Evolutionary conservation across 495 filamentous ascomycete genomes (phyloP).

Genomic region (Lepidopterella palustris): DNA sequence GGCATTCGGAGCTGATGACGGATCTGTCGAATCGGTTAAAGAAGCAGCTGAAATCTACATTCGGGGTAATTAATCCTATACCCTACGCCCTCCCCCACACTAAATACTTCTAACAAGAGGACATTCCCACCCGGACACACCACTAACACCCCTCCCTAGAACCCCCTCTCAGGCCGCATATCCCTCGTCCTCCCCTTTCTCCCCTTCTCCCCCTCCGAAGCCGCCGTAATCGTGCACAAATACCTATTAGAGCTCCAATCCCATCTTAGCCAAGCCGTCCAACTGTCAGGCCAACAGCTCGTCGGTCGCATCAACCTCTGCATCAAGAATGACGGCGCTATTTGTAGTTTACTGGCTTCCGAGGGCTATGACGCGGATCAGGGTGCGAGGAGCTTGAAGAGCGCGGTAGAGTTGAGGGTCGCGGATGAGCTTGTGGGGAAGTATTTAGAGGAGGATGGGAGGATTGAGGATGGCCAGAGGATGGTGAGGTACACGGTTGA

Average conservation of each 20-base stretch:
- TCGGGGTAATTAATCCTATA: not conserved
- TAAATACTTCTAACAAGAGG: not conserved
- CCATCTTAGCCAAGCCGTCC: not conserved
- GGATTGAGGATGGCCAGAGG: not conserved
- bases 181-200: conserved; percentile 44
- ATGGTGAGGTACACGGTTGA: not conserved
- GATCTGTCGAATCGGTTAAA: conserved; percentile 40
- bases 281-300: not conserved
- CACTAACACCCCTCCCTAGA: too few species aligned
- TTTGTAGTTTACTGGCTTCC: not conserved
- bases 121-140: too few species aligned
- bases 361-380: not conserved
- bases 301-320: not conserved
- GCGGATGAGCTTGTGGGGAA: not conserved
- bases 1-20: conserved; percentile 30
- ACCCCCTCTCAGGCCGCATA: conserved; percentile 37
- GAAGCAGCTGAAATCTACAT: not conserved
- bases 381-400: not conserved
- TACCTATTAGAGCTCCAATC: conserved; percentile 35
- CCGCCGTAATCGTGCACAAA: conserved; percentile 42
- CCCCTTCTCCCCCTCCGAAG: conserved; percentile 40
- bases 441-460: not conserved
- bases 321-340: not conserved
- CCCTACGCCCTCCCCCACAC: not conserved
- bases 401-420: not conserved